Evolutionary conservation across 352 stramenopile species (phyloP), one percentile per base, ranked within the genome.

Genomic region (Phytopythium litorale): DNA sequence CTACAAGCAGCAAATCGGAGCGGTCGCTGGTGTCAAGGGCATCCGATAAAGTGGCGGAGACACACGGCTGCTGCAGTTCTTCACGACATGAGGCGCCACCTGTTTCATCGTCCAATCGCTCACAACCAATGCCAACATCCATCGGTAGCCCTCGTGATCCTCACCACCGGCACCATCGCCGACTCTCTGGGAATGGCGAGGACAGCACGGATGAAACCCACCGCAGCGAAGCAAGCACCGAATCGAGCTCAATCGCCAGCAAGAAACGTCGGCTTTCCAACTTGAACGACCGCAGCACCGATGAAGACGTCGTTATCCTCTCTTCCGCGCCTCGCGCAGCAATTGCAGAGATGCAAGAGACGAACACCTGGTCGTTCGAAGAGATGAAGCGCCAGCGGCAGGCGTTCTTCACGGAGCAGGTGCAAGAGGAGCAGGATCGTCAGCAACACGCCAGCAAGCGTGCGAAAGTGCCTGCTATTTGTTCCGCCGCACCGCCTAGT

Each of bases 351-450:
- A 16, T n/a, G 18, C 33, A 46, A 19, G 52, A 58, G 23, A 48
- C 32, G 13, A 60, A 21, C 37, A 60, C 71, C 43, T 88, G 74
- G 76, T 79, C 74, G 40, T 66, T 82, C 37, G 52, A 64, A 7
- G 71, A 84, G 40, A 75, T 86, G 67, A 25, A 64, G 23, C 65
- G 67, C 30, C 70, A 79, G 33, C 68, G 76, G 25, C 56, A 75
- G 33, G 64, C 71, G 23, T 84, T 69, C 67, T 82, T 86, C 37
- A 58, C 66, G 7, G 68, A 79, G 62, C 69, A 83, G 69, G 67
- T 78, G 8, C 64, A 77, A 23, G 63, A 73, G 19, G 72, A 81
- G 37, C 52, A 48, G 37, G 69, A 70, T 33, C 62, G 64, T 19
- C 72, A 74, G 43, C 70, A 45, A 12, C 37, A n/a, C 19, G 15